Evolutionary conservation across 257 asterid genomes (phyloP).

Genomic region (Penstemon barbatus): DNA sequence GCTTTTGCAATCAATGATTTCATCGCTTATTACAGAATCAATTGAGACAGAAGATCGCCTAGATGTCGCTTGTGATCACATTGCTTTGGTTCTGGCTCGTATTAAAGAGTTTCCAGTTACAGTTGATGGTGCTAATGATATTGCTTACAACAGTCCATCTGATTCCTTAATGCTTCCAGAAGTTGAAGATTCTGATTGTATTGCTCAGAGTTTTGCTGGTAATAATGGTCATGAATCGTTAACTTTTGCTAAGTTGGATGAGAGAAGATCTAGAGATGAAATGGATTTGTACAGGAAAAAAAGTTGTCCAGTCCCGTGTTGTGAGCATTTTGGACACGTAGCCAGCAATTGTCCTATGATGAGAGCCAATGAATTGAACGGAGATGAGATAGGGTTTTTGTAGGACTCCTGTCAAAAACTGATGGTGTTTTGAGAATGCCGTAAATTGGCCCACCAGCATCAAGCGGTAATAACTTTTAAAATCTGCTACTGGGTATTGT

Average conservation of each 20-base stretch:
- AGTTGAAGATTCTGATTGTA: constrained; percentile 57
- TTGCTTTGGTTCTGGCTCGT: constrained; percentile 43
- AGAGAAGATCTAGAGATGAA: constrained; percentile 47
- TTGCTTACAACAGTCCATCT: constrained; percentile 49
- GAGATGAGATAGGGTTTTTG: constrained; percentile 45
- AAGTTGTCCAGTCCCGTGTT: constrained; percentile 43
- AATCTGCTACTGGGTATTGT: constrained; percentile 4
- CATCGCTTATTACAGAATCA: constrained; percentile 52
- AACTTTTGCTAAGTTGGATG: constrained; percentile 41
- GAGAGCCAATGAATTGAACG: constrained; percentile 44
- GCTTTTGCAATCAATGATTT: constrained; percentile 46
- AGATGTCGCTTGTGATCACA: constrained; percentile 51
- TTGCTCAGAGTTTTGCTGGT: constrained; percentile 44
- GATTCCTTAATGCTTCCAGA: constrained; percentile 47
- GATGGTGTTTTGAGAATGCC: not conserved
- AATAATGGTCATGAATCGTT: constrained; percentile 38
- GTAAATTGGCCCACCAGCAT: constrained; percentile 6
- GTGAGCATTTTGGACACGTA: constrained; percentile 51
- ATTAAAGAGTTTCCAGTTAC: constrained; percentile 44
- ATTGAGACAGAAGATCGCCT: constrained; percentile 54
- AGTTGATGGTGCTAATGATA: constrained; percentile 33
- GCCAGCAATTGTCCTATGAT: constrained; percentile 45
- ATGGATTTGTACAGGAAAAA: constrained; percentile 48
- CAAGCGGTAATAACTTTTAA: not conserved
- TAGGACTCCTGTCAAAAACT: constrained; percentile 21